These are phyloP conservation scores for Rubroboletus satanas DNA, from an alignment of 768 basidiomycete genomes.

Conservation along the genomic window DNA sequence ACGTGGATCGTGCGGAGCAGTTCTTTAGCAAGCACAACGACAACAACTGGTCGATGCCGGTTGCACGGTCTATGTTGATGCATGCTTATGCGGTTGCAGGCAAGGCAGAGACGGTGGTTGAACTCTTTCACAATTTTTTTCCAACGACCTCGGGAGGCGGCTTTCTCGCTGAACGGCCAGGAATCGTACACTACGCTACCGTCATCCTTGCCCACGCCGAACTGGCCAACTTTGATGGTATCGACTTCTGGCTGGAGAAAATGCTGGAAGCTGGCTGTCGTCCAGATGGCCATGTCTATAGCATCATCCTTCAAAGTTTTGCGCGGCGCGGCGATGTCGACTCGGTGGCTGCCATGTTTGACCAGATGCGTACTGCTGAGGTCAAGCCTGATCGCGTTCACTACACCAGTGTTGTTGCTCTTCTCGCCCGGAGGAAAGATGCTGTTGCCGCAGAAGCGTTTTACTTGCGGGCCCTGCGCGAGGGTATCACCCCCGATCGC, in stretches of 20 bases:
- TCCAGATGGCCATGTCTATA: slow-evolving; percentile 57
- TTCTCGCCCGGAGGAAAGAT: slow-evolving; percentile 61
- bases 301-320: slow-evolving; percentile 56
- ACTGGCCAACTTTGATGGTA: slow-evolving; percentile 42
- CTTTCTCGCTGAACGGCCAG: slow-evolving; percentile 36
- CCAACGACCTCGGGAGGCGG: slow-evolving; percentile 33
- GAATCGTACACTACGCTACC: slow-evolving; percentile 49
- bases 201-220: slow-evolving; percentile 54
- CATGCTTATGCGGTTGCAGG: slow-evolving; percentile 52
- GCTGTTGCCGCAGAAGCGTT: slow-evolving; percentile 60
- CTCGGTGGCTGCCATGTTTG: slow-evolving; percentile 45
- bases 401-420: slow-evolving; percentile 66
- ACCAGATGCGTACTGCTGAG: slow-evolving; percentile 56
- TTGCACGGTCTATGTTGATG: slow-evolving; percentile 46
- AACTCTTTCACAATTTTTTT: slow-evolving; percentile 56
- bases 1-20: slow-evolving; percentile 40
- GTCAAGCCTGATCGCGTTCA: slow-evolving; percentile 45
- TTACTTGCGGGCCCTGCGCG: slow-evolving; percentile 58
- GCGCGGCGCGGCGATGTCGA: slow-evolving; percentile 52
- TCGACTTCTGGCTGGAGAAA: slow-evolving; percentile 51
- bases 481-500: slow-evolving; percentile 60
- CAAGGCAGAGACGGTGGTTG: slow-evolving; percentile 37
- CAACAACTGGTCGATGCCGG: slow-evolving; percentile 22
- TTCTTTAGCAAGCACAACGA: slow-evolving; percentile 39
- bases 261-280: slow-evolving; percentile 46